Base-by-base conservation (phyloP, 2,329 filamentous ascomycete genomes). In the Bipolaris victoriae region DNA sequence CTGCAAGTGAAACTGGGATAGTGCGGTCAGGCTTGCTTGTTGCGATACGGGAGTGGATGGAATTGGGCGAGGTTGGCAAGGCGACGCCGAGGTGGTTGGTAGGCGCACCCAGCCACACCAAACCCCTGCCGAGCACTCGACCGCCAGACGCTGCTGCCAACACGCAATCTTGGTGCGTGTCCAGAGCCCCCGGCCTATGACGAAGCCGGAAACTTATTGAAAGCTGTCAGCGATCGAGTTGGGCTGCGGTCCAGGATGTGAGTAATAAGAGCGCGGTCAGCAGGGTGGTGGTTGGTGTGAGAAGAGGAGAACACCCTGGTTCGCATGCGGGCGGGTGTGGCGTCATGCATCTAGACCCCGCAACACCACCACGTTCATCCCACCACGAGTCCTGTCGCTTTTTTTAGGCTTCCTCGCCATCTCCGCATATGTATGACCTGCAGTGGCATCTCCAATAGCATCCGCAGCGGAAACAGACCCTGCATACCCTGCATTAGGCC, bases 41-140 rank as follows among this genome's bases (percentile, higher is more conserved):
- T 62, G 60, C 61, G 54, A 58, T 49, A 49, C 62, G 67, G 56
- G 68, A 71, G 70, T 76, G 69, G 72, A 47, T 58, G 65, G 59
- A 62, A 63, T 72, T 68, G 56, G 57, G 57, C 60, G 73, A 74
- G 73, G 73, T 70, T 76, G 74, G 70, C 57, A 48, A 43, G 65
- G 55, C 40, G 67, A 60, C 53, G 54, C 48, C 36, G 58, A 48
- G 65, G 65, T 50, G 70, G 71, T 62, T 71, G 70, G 69, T 50
- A 55, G 56, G 44, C 52, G 46, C 41, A 24, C 63, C 71, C 69
- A 72, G 64, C 71, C 71, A 69, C 71, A 59, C 60, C 33, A 45
- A 49, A 35, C 57, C 48, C 41, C 44, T 53, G 46, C 57, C 46
- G 48, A 44, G 55, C 45, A 35, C 26, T 37, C 50, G 26, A 47